phyloP scores from a whole-genome alignment of 2,329 filamentous ascomycete species.

The Teratosphaeria pseudoeucalypti region DNA sequence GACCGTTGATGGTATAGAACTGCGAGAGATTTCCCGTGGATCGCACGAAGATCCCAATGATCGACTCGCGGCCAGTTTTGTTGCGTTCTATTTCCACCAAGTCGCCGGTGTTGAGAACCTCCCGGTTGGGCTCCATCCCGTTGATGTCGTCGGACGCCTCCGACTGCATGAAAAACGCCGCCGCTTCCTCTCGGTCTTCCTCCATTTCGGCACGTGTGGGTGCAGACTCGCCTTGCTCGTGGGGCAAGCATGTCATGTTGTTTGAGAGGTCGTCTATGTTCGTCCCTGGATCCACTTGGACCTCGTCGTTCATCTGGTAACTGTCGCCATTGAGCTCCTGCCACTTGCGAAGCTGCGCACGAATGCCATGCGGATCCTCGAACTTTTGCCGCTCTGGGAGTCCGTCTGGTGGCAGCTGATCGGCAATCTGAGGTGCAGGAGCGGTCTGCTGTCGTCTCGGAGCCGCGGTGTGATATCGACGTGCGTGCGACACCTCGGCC shows the following conservation, averaged over 20 bases:
- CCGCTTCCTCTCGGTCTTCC: slow-evolving; percentile 15
- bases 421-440: background rate
- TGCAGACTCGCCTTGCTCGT: slow-evolving; percentile 11
- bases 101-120: slow-evolving; percentile 35
- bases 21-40: slow-evolving; percentile 25
- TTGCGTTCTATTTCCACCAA: slow-evolving; percentile 36
- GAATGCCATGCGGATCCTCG: slow-evolving; percentile 19
- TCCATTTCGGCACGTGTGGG: slow-evolving; percentile 13
- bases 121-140: slow-evolving; percentile 26
- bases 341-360: slow-evolving; percentile 32
- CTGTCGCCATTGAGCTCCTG: slow-evolving; percentile 29
- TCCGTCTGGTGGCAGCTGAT: background rate
- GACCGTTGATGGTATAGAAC: slow-evolving; percentile 41
- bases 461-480: background rate
- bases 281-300: background rate
- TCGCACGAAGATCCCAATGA: slow-evolving; percentile 41
- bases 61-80: slow-evolving; percentile 26
- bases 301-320: background rate
- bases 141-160: slow-evolving; percentile 15
- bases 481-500: background rate
- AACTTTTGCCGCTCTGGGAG: background rate
- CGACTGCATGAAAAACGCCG: slow-evolving; percentile 9
- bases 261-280: slow-evolving; percentile 8
- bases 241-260: slow-evolving; percentile 21
- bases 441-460: background rate